These are phyloP conservation scores for Hypoxylon sp. DNA, from an alignment of 2,329 filamentous ascomycete species.

Conservation along the genomic window DNA sequence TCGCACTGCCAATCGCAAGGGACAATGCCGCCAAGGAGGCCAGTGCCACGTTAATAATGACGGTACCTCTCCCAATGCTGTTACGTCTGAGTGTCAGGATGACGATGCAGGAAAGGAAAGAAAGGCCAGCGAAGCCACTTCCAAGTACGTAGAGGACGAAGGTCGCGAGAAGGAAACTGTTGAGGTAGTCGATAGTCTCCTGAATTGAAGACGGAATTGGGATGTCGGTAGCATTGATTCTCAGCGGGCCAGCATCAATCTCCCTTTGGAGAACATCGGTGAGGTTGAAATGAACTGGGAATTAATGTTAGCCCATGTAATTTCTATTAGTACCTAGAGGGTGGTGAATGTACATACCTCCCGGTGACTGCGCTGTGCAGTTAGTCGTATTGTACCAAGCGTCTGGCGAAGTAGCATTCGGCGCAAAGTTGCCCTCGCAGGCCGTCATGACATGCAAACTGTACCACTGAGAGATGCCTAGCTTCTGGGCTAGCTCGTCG, in stretches of 20 bases:
- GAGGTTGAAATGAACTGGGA: slow-evolving; percentile 61
- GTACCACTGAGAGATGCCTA: slow-evolving; percentile 67
- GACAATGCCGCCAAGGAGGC: slow-evolving; percentile 56
- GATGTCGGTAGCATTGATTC: slow-evolving; percentile 63
- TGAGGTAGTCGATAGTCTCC: slow-evolving; percentile 65
- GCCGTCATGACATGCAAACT: slow-evolving; percentile 65
- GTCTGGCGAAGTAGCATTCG: slow-evolving; percentile 58
- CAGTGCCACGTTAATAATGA: slow-evolving; percentile 58
- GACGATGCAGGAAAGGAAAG: slow-evolving; percentile 59
- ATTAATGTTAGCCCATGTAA: slow-evolving; percentile 14
- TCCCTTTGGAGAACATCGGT: slow-evolving; percentile 63
- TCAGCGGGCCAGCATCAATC: slow-evolving; percentile 61
- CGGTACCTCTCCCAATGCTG: slow-evolving; percentile 39
- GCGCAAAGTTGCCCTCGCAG: slow-evolving; percentile 63
- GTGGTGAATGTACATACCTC: slow-evolving; percentile 54
- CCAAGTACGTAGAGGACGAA: slow-evolving; percentile 66
- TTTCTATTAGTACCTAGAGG: background rate
- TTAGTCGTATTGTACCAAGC: slow-evolving; percentile 61
- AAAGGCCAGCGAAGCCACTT: slow-evolving; percentile 60
- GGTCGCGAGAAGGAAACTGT: slow-evolving; percentile 63
- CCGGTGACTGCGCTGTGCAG: slow-evolving; percentile 60
- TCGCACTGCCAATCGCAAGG: slow-evolving; percentile 60
- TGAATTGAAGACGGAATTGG: slow-evolving; percentile 62
- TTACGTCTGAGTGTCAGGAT: slow-evolving; percentile 50
- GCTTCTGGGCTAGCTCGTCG: slow-evolving; percentile 59